Base-by-base conservation (phyloP, 2,329 filamentous ascomycete species). In the Calonectria leucothoes region DNA sequence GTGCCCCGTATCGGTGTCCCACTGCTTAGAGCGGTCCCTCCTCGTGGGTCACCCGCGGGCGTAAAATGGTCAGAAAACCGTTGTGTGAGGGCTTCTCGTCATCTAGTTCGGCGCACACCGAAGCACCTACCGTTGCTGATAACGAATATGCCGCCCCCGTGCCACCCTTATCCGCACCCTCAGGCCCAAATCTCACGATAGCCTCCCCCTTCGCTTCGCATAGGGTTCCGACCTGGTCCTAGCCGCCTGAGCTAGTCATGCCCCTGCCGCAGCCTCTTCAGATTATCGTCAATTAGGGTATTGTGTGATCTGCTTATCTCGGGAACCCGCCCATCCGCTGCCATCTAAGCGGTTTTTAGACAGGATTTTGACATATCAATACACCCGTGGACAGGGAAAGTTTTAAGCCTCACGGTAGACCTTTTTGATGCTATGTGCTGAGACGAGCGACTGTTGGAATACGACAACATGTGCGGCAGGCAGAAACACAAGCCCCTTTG, bases 41-140 rank as follows among this genome's bases (percentile, higher is more conserved):
- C 42, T 48, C 64, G 64, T 71, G 64, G 64, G 64, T 33, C 64
- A 61, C 63, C 55, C 57, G 51, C 66, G 66, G 70, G 70, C 66
- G 70, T 66, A 72, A 64, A 37, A 33, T 29, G 33, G 69, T 52
- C 69, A 66, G 45, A 15, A 57, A 69, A 55, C 48, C n/a, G 68
- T 69, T 48, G 64, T 29, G 70, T 73, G 67, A 72, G 66, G 59
- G 57, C 66, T 69, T 73, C 57, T 72, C 64, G 57, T 52, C 69
- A 70, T 73, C 72, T 66, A 39, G 72, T 71, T 75, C 72, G 74
- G 72, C 48, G 59, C 72, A 73, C 72, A 73, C 73, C 72, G 70
- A 76, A 66, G 64, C 70, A 71, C 45, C 59, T 59, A 66, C 72
- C 52, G 63, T 72, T 15, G 45, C 71, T 57, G 70, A 75, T 76